Conservation (phyloP, 106 monocot genomes). For the Posidonia australis region DNA sequence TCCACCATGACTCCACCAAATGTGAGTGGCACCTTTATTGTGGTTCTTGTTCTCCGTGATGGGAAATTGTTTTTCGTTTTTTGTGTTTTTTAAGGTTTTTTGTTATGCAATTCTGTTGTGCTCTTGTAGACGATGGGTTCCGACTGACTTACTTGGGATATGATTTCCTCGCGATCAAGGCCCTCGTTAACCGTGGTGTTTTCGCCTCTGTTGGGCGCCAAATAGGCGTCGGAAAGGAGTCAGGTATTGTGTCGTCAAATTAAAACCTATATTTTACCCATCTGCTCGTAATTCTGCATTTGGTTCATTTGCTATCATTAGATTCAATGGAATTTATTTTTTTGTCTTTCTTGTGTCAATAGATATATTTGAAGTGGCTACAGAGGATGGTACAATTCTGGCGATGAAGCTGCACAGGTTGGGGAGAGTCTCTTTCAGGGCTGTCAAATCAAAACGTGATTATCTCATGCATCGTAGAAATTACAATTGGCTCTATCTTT, state of each 20-base stretch:
- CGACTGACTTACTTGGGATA: conserved; percentile 97
- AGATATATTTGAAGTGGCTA: conserved; percentile 98
- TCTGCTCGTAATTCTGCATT: neutral
- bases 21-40: conserved; percentile 27
- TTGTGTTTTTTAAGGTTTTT: neutral
- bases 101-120: neutral
- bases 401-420: conserved; percentile 97
- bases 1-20: conserved; percentile 90
- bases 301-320: too few relatives aligned
- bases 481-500: conserved; percentile 94
- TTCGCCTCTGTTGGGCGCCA: conserved; percentile 80
- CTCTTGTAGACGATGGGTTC: conserved; percentile 78
- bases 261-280: neutral
- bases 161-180: conserved; percentile 97
- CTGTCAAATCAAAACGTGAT: conserved; percentile 94
- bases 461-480: conserved; percentile 69
- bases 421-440: conserved; percentile 88
- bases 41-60: neutral
- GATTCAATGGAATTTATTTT: neutral
- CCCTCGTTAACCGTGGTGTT: conserved; percentile 86
- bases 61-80: neutral
- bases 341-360: neutral
- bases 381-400: conserved; percentile 79
- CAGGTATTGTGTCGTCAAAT: conserved; percentile 28
- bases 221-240: conserved; percentile 98